Evolutionary conservation across 2,329 filamentous ascomycete genomes (phyloP).

Genomic region (Scedosporium dehoogii): DNA sequence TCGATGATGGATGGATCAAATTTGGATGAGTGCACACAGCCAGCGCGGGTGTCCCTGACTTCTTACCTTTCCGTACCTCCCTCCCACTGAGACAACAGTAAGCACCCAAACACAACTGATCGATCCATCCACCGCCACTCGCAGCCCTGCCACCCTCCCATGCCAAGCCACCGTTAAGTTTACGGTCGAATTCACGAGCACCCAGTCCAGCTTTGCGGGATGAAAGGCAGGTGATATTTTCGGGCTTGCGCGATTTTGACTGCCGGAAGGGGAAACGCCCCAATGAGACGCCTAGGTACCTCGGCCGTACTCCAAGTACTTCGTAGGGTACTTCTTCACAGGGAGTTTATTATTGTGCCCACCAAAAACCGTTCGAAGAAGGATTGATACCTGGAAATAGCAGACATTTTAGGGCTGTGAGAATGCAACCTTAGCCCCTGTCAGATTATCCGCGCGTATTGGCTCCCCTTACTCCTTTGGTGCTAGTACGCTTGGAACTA

Average conservation of each 20-base stretch:
- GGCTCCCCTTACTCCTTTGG: neutral
- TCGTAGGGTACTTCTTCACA: neutral
- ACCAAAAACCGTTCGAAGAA: neutral
- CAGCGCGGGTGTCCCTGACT: neutral
- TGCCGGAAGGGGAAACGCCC: neutral
- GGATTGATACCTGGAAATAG: too few relatives aligned
- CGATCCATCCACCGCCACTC: too few relatives aligned
- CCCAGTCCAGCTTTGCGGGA: neutral
- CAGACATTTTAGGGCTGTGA: neutral
- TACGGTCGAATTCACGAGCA: neutral
- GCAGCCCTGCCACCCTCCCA: too few relatives aligned
- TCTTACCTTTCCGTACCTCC: neutral
- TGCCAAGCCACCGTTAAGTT: neutral
- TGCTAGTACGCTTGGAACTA: neutral
- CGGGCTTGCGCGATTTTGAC: neutral
- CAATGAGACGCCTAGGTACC: neutral
- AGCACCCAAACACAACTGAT: too few relatives aligned
- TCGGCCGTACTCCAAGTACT: neutral
- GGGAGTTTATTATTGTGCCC: neutral
- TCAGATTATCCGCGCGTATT: neutral
- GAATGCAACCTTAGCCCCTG: neutral
- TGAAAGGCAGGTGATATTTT: neutral
- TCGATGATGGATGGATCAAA: neutral
- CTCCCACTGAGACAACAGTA: neutral
- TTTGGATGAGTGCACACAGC: neutral